These are phyloP conservation scores for Nasturtium officinale DNA, from an alignment of 345 rosid genomes.

Conservation along the genomic window DNA sequence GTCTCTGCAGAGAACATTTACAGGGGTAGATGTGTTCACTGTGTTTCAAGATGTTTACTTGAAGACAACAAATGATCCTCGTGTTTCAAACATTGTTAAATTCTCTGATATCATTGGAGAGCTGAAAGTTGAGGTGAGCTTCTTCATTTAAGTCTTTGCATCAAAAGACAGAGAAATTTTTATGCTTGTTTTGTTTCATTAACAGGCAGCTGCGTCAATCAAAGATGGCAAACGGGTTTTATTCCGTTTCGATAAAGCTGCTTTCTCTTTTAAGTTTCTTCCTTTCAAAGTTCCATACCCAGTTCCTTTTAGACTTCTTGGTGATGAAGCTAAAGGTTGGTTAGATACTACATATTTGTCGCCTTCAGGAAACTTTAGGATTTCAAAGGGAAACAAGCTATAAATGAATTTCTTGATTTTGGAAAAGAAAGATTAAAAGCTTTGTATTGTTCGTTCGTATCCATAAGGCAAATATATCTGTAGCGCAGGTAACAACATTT, in stretches of 20 bases:
- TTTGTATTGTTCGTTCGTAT: background rate
- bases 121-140: conserved; percentile 83
- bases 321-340: conserved; percentile 98
- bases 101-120: conserved; percentile 88
- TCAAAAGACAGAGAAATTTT: conserved; percentile 3
- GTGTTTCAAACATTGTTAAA: conserved; percentile 82
- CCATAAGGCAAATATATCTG: conserved; percentile 37
- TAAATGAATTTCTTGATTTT: conserved; percentile 36
- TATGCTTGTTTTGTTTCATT: background rate
- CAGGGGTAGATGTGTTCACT: conserved; percentile 80
- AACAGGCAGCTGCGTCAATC: conserved; percentile 81
- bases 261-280: conserved; percentile 75
- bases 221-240: conserved; percentile 67
- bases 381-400: conserved; percentile 96
- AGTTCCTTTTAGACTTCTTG: conserved; percentile 92
- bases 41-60: conserved; percentile 92
- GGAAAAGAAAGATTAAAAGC: background rate
- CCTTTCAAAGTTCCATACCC: conserved; percentile 96
- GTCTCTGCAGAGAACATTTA: conserved; percentile 82
- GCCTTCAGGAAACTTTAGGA: conserved; percentile 79
- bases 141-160: background rate
- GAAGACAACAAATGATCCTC: conserved; percentile 70
- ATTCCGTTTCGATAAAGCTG: conserved; percentile 77
- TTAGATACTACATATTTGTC: conserved; percentile 84
- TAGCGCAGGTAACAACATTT: conserved; percentile 98